A percentile compares a stretch with the other conserved stretches of the same genome.
Evolutionary conservation across 257 asterid species (phyloP).

Genomic region (Osmanthus fragrans): DNA sequence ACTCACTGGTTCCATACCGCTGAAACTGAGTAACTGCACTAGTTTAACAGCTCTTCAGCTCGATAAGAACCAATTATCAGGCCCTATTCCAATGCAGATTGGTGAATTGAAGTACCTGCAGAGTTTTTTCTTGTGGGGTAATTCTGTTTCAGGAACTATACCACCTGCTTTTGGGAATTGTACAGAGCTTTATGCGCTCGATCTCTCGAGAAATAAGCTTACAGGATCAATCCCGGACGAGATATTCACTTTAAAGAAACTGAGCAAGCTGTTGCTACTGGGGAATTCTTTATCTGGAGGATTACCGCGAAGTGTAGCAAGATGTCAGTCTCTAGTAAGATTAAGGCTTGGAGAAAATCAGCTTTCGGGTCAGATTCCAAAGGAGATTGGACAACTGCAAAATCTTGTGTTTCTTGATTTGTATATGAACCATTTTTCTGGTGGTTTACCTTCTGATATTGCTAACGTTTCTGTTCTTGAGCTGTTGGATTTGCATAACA

Average conservation of each 20-base stretch:
- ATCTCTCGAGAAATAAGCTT: slow-evolving; percentile 75
- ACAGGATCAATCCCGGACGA: slow-evolving; percentile 88
- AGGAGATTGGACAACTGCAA: slow-evolving; percentile 78
- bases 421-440: slow-evolving; percentile 81
- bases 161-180: slow-evolving; percentile 76
- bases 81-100: slow-evolving; percentile 65
- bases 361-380: slow-evolving; percentile 88
- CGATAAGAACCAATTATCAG: slow-evolving; percentile 75
- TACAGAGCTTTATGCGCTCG: slow-evolving; percentile 85
- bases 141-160: slow-evolving; percentile 71
- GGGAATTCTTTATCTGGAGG: slow-evolving; percentile 77
- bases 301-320: slow-evolving; percentile 56
- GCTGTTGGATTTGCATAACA: slow-evolving; percentile 78
- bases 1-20: slow-evolving; percentile 63
- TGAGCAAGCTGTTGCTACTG: slow-evolving; percentile 74
- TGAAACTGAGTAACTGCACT: slow-evolving; percentile 68
- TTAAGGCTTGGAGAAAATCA: slow-evolving; percentile 88
- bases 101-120: slow-evolving; percentile 75
- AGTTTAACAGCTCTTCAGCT: slow-evolving; percentile 80
- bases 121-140: slow-evolving; percentile 89
- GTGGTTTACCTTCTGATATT: slow-evolving; percentile 71
- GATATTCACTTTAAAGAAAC: slow-evolving; percentile 67
- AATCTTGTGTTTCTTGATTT: slow-evolving; percentile 94
- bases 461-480: slow-evolving; percentile 76
- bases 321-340: slow-evolving; percentile 84